Conservation (phyloP, 78 protist species). For the Monocercomonoides exilis region DNA sequence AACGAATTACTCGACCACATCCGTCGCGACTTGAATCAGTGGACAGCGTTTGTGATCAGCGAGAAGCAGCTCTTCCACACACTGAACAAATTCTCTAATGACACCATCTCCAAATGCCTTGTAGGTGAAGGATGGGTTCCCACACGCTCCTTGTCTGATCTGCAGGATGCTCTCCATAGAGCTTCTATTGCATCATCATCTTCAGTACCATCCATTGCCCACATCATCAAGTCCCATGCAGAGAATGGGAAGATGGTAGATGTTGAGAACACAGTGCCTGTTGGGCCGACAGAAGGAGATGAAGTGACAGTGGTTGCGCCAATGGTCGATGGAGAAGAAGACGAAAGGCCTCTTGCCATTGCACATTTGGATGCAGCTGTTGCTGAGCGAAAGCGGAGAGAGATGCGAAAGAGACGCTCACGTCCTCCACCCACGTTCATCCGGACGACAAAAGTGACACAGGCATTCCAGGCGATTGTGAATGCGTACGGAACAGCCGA, state of each 20-base stretch:
- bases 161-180: neutral
- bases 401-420: neutral
- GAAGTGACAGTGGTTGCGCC: too few species aligned
- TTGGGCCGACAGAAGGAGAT: too few species aligned
- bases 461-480: conserved; percentile 79
- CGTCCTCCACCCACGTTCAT: conserved; percentile 85
- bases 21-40: neutral
- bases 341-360: too few species aligned
- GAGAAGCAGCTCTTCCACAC: conserved; percentile 19
- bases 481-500: conserved; percentile 89
- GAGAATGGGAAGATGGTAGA: too few species aligned
- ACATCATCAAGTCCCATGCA: neutral
- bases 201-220: neutral
- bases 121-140: conserved; percentile 28
- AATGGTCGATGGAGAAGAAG: too few species aligned
- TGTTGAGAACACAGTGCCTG: too few species aligned
- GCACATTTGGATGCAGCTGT: too few species aligned
- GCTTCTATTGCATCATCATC: neutral
- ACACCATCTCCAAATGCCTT: neutral
- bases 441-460: conserved; percentile 54
- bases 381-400: too few species aligned
- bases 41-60: neutral
- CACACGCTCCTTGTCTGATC: neutral
- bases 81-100: conserved; percentile 1
- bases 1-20: neutral